Evolutionary conservation across 2,329 filamentous ascomycete genomes (phyloP), one percentile per base, ranked within the genome.

Genomic region (Fonsecaea pugnacius): DNA sequence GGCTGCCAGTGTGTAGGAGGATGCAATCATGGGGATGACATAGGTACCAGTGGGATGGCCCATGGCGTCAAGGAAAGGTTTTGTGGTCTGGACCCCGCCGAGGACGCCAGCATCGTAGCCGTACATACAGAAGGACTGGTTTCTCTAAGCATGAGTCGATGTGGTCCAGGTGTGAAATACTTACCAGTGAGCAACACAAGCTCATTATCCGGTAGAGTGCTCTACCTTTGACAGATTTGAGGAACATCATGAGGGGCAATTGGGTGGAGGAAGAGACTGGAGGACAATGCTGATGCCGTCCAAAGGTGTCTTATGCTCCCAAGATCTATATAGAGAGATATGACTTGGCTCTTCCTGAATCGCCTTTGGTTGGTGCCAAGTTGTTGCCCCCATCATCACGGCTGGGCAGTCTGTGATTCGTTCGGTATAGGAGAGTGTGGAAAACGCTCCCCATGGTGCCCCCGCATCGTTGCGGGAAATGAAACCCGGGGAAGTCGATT

Each of bases 91-190:
- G 8, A 76, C 70, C 51, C 75, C 74, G 38, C 74, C 75, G 5
- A 76, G 65, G 8, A 76, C 74, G 62, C 75, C 74, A 10, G 74
- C 75, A 65, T 76, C 75, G 70, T 74, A 76, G 14, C 74, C 75
- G 56, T 72, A 76, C 65, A 74, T 73, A 63, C 75, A 70, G 69
- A 75, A 75, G 33, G 73, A 64, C 65, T 67, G 48, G 18, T 27
- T 18, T 7, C 18, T 18, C 1, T 52, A 6, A 48, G 38, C 30
- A 43, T 7, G 10, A 57, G 38, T 14, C 8, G 27, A 24, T 21
- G 30, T 2, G n/a, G 10, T 8, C 14, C 7, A 21, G 24, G 21
- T 27, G 18, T 21, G 24, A 8, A 9, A 30, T 38, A 38, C 64
- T 43, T 24, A 72, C 71, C 51, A 71, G 62, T 38, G 70, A 69